Conservation (phyloP, 1,139 yeast species). For the Petasospora fabianii region DNA sequence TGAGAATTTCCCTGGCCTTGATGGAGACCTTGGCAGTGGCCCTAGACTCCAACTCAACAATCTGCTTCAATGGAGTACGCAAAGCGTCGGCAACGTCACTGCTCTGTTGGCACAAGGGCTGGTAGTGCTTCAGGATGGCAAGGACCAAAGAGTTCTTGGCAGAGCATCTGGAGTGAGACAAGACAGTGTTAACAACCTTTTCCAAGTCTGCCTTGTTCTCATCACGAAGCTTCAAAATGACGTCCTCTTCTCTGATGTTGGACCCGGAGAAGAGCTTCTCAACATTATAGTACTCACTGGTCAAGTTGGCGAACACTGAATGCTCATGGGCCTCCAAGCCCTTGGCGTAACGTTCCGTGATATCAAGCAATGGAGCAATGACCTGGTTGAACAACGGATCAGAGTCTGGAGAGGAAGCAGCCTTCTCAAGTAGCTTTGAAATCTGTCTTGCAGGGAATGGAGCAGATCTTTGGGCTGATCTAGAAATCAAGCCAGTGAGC, state of each 20-base stretch:
- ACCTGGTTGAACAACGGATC: slow-evolving; percentile 52
- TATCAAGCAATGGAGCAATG: slow-evolving; percentile 67
- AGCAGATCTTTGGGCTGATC: slow-evolving; percentile 62
- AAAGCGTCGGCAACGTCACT: slow-evolving; percentile 69
- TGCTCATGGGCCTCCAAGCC: slow-evolving; percentile 87
- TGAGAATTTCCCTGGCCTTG: slow-evolving; percentile 92
- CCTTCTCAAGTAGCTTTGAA: slow-evolving; percentile 47
- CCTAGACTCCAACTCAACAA: slow-evolving; percentile 87
- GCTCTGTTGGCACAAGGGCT: slow-evolving; percentile 64
- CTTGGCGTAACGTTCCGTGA: slow-evolving; percentile 65
- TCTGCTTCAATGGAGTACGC: slow-evolving; percentile 65
- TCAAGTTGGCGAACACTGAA: slow-evolving; percentile 62
- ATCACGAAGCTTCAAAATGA: slow-evolving; percentile 80
- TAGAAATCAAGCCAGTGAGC: slow-evolving; percentile 61
- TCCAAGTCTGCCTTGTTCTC: slow-evolving; percentile 74
- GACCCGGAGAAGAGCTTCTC: slow-evolving; percentile 77
- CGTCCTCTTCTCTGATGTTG: slow-evolving; percentile 79
- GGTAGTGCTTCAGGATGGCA: slow-evolving; percentile 80
- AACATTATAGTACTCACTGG: slow-evolving; percentile 69
- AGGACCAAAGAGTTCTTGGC: slow-evolving; percentile 87
- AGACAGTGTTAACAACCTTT: slow-evolving; percentile 65
- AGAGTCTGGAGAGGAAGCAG: slow-evolving; percentile 39
- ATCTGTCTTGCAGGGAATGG: slow-evolving; percentile 93
- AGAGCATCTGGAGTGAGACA: slow-evolving; percentile 90
- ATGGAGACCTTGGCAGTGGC: slow-evolving; percentile 92